A percentile compares a stretch with the other conserved stretches of the same genome.
phyloP scores from a whole-genome alignment of 2,329 filamentous ascomycete genomes.

The Ophiostoma populinum region DNA sequence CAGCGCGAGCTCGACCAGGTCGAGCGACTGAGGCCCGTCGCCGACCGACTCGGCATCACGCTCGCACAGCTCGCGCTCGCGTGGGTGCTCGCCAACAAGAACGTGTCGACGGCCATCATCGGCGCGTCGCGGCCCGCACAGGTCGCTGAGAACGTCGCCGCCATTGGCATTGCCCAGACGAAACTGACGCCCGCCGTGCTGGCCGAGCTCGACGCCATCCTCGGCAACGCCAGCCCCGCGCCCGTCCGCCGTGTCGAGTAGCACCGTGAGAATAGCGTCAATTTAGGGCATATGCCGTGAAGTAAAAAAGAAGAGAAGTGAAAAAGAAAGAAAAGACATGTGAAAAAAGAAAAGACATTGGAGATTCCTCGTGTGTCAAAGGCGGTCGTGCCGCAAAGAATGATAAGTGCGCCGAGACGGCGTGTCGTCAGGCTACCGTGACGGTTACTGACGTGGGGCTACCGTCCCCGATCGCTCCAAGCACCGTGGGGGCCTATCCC shows the following conservation, averaged over 20 bases:
- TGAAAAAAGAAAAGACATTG: no score
- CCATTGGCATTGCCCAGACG: constrained; percentile 24
- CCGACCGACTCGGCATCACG: constrained; percentile 37
- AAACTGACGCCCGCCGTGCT: constrained; percentile 32
- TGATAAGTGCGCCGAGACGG: no score
- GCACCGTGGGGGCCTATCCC: neutral
- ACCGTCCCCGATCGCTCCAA: no score
- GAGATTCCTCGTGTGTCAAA: no score
- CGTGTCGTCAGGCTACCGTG: no score
- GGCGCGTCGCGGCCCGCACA: constrained; percentile 34
- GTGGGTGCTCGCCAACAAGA: constrained; percentile 36
- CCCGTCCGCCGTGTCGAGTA: constrained; percentile 4
- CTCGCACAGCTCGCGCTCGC: constrained; percentile 33
- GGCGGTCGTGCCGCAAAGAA: no score
- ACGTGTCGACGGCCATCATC: constrained; percentile 34
- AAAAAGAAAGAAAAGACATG: no score
- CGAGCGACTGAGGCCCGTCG: constrained; percentile 21
- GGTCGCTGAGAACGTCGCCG: constrained; percentile 31
- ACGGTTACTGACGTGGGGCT: no score
- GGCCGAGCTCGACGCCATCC: constrained; percentile 30
- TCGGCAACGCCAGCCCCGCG: constrained; percentile 8
- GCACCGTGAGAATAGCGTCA: no score
- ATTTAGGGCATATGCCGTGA: no score
- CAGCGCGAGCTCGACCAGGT: constrained; percentile 4
- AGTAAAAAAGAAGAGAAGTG: no score